phyloP scores from a whole-genome alignment of 1,284 basidiomycete genomes.

The Omphalotus olearius region DNA sequence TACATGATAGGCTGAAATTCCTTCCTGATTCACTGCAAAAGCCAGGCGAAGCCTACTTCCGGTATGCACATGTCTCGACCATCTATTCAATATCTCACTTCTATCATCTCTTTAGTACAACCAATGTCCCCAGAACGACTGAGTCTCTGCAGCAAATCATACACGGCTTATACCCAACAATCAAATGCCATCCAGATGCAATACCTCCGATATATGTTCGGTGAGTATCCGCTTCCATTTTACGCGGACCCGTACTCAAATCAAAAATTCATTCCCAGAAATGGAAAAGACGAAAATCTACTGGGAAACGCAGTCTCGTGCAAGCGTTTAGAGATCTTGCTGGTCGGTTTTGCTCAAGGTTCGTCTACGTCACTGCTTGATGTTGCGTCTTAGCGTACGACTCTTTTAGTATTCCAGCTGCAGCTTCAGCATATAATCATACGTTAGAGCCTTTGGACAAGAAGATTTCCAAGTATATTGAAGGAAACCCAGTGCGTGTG shows the following conservation, averaged over 20 bases:
- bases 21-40: slow-evolving; percentile 51
- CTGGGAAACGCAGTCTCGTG: slow-evolving; percentile 67
- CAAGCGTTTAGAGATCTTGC: slow-evolving; percentile 59
- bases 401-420: slow-evolving; percentile 36
- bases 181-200: slow-evolving; percentile 40
- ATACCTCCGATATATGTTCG: slow-evolving; percentile 54
- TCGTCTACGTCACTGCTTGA: slow-evolving; percentile 6
- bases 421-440: slow-evolving; percentile 64
- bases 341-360: slow-evolving; percentile 63
- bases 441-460: slow-evolving; percentile 60
- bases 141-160: slow-evolving; percentile 75
- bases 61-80: slow-evolving; percentile 29
- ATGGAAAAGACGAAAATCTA: slow-evolving; percentile 70
- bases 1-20: slow-evolving; percentile 51
- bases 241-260: background rate
- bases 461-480: slow-evolving; percentile 65
- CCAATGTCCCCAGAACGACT: slow-evolving; percentile 74
- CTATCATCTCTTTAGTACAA: slow-evolving; percentile 37
- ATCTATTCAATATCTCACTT: background rate
- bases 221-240: slow-evolving; percentile 29
- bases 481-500: slow-evolving; percentile 65
- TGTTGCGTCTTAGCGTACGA: background rate
- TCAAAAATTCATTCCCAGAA: slow-evolving; percentile 33
- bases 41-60: slow-evolving; percentile 57
- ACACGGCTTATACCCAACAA: slow-evolving; percentile 63